Evolutionary conservation across 441 rosid genomes (phyloP), one percentile per base, ranked within the genome.

Genomic region (Pelargonium myrrhifolium): DNA sequence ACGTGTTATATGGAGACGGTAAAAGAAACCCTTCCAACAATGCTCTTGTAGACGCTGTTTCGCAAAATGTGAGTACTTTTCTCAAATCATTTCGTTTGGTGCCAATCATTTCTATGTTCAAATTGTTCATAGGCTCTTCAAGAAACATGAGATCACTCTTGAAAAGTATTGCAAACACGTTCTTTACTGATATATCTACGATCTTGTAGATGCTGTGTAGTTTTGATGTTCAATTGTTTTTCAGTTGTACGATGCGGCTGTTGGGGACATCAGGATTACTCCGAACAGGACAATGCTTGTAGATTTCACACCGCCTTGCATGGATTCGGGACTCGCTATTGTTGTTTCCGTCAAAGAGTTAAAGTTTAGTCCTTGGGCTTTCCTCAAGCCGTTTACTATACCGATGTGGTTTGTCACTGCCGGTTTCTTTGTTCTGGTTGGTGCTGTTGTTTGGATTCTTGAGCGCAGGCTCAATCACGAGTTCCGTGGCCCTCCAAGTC

Each of bases 361-460:
- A 47, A 89, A 87, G 74, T 77, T 88, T 65, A 89, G 86, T 77
- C 87, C 97, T 9, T 93, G 98, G 98, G 90, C 98, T 28, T 93
- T 93, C 83, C 89, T 90, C 69, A 83, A 86, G 77, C 98, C 98
- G 66, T 93, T 93, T 78, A 81, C 95, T 0, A 0, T 78, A 47
- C 82, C 80, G 65, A 93, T 93, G 99, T 93, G 99, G 97, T 79
- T 77, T 9, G 95, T 93, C 70, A 93, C 97, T 0, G 96, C 80
- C 12, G 85, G 71, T 58, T 83, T 88, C 79, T 93, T 93, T 75
- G 92, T 90, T 70, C 79, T 79, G 1, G 95, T 93, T 65, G 99
- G 99, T 74, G 86, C 86, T 51, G 93, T 90, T 35, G 90, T 93
- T 70, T 93, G 99, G 99, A 87, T 93, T 79, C 96, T 93, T 11